Percentiles rank a stretch among this genome's conserved stretches.
phyloP scores from a whole-genome alignment of 2,329 filamentous ascomycete species.

The Aureobasidium sp. region DNA sequence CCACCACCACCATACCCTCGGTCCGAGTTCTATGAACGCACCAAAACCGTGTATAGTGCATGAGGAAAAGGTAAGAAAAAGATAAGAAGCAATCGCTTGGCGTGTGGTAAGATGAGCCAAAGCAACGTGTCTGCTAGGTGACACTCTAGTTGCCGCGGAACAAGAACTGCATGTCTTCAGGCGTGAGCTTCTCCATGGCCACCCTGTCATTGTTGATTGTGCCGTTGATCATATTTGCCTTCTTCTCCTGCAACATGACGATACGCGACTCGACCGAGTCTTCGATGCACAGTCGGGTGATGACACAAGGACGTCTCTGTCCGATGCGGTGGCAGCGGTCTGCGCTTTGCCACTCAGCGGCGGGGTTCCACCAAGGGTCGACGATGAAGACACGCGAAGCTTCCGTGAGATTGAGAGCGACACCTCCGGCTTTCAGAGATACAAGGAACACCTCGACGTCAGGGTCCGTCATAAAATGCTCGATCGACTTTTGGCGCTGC shows the following conservation, averaged over 20 bases:
- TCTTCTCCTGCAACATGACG: conserved; percentile 95
- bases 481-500: conserved; percentile 86
- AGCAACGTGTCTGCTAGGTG: neutral
- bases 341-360: conserved; percentile 97
- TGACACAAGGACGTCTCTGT: conserved; percentile 85
- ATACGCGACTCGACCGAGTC: conserved; percentile 95
- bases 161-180: conserved; percentile 91
- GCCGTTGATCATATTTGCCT: conserved; percentile 94
- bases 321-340: conserved; percentile 84
- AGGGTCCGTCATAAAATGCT: conserved; percentile 92
- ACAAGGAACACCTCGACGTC: conserved; percentile 95
- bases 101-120: neutral
- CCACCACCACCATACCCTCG: neutral
- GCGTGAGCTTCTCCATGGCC: conserved; percentile 83
- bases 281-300: conserved; percentile 91
- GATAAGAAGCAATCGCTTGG: neutral
- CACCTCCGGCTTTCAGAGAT: conserved; percentile 90
- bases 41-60: neutral
- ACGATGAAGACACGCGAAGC: conserved; percentile 93
- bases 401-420: conserved; percentile 91
- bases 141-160: conserved; percentile 58
- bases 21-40: neutral
- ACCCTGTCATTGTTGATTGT: conserved; percentile 91
- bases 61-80: neutral
- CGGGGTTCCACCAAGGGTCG: conserved; percentile 99